Conservation (phyloP, 768 basidiomycete species). For the Podaxis pistillaris region DNA sequence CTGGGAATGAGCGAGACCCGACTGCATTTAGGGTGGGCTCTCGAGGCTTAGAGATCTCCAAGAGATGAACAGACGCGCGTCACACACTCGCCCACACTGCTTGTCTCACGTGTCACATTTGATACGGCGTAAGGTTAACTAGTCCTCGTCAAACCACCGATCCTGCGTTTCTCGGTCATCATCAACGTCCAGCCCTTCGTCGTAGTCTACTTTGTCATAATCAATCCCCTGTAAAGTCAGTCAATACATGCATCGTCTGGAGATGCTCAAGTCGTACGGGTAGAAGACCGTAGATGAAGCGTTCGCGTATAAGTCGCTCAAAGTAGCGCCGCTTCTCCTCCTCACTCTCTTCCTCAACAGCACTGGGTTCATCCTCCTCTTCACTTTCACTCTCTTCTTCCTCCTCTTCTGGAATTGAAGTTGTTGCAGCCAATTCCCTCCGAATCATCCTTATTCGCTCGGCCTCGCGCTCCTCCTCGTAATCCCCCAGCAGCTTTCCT, state of each 20-base stretch:
- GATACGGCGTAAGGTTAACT: slow-evolving; percentile 18
- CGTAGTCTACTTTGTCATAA: slow-evolving; percentile 76
- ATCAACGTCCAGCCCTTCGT: slow-evolving; percentile 61
- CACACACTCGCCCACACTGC: slow-evolving; percentile 5
- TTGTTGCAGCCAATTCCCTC: slow-evolving; percentile 34
- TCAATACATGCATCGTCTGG: neutral
- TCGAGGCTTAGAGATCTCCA: slow-evolving; percentile 18
- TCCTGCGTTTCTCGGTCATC: slow-evolving; percentile 64
- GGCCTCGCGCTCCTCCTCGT: slow-evolving; percentile 77
- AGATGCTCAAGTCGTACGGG: slow-evolving; percentile 44
- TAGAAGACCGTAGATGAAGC: slow-evolving; percentile 73
- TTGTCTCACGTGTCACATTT: slow-evolving; percentile 1
- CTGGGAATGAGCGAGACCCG: slow-evolving; percentile 21
- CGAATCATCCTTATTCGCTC: slow-evolving; percentile 53
- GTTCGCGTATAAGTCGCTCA: slow-evolving; percentile 61
- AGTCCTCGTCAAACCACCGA: slow-evolving; percentile 73
- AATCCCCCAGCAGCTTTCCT: slow-evolving; percentile 61
- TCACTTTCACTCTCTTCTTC: slow-evolving; percentile 53
- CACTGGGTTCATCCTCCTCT: slow-evolving; percentile 17
- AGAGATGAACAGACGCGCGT: slow-evolving; percentile 12
- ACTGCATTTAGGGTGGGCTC: slow-evolving; percentile 47
- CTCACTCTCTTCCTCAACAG: slow-evolving; percentile 38
- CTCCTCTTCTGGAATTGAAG: slow-evolving; percentile 69
- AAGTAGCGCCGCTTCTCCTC: slow-evolving; percentile 53
- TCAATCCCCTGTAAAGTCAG: slow-evolving; percentile 50